Percentiles rank a stretch among this genome's conserved stretches.
These are phyloP conservation scores for Cladosporium sp. DNA, from an alignment of 2,329 filamentous ascomycete genomes.

Conservation along the genomic window DNA sequence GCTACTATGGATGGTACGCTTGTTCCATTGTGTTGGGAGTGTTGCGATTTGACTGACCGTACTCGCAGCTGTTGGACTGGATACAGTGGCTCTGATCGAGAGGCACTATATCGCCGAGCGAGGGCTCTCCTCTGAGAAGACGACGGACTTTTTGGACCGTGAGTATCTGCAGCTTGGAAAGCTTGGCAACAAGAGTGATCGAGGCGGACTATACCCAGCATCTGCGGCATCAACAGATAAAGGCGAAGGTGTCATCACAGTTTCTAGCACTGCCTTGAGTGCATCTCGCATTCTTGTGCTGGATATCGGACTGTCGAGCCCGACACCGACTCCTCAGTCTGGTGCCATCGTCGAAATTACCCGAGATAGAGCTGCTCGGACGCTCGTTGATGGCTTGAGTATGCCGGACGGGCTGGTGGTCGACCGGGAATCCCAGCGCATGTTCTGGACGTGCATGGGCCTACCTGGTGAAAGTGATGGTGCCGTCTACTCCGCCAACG, in stretches of 20 bases:
- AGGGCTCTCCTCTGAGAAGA: constrained; percentile 34
- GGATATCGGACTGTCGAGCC: background rate
- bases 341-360: constrained; percentile 2
- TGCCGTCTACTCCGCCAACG: constrained; percentile 26
- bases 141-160: constrained; percentile 43
- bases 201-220: constrained; percentile 17
- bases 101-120: constrained; percentile 50
- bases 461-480: constrained; percentile 11
- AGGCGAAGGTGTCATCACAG: too few relatives aligned
- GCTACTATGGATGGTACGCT: constrained; percentile 3
- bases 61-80: constrained; percentile 42
- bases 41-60: background rate
- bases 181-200: constrained; percentile 36
- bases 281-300: background rate
- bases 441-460: constrained; percentile 11
- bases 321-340: background rate
- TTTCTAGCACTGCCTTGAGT: too few relatives aligned
- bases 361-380: background rate
- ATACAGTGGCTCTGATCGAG: constrained; percentile 53
- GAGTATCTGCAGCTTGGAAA: constrained; percentile 43
- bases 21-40: too few relatives aligned
- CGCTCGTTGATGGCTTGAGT: background rate
- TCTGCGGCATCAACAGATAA: too few relatives aligned
- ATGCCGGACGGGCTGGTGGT: constrained; percentile 9
- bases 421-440: background rate